Evolutionary conservation across 2,329 filamentous ascomycete species (phyloP), one percentile per base, ranked within the genome.

Genomic region (Arthrobotrys iridis): DNA sequence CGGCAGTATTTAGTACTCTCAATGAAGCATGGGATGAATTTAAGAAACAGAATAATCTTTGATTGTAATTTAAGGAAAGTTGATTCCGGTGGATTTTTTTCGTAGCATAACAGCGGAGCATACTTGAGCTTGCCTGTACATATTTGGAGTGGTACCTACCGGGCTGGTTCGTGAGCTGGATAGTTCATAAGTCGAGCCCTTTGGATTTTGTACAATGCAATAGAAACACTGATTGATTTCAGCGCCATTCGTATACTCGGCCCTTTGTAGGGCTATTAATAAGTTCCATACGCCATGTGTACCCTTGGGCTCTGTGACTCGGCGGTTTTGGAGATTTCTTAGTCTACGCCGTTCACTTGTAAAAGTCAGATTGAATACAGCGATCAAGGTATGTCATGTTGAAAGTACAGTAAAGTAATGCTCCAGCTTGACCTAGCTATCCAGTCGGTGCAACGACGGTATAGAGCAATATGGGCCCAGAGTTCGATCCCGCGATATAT

Each of bases 1-100:
- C 85, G 0, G 84, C 86, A 7, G 88, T 91, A 5, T 91, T 91
- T 80, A 87, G 86, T 68, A 89, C 89, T 35, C 83, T 91, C 50
- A 91, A 91, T 79, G 89, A 91, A 83, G 88, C 88, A 71, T 91
- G 89, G 89, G 89, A 91, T 80, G 90, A 89, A 81, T 91, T 91
- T 81, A 91, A 90, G 82, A 83, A 85, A 40, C 88, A 91, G 79
- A 91, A 91, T 79, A 76, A 76, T 41, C 48, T 76, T 8, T 70
- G 58, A 62, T 43, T 43, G 22, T 43, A 59, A 43, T 45, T 28
- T 43, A 28, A 59, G 35, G 40, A 41, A 59, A 22, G 24, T 15
- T 8, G 52, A 15, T 41, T 30, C 3, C 20, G 35, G n/a, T 45
- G 55, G 50, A 15, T 10, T 55, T 52, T 52, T 11, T 30, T 55